phyloP scores from a whole-genome alignment of 768 basidiomycete genomes.

The Auricularia heimuer region DNA sequence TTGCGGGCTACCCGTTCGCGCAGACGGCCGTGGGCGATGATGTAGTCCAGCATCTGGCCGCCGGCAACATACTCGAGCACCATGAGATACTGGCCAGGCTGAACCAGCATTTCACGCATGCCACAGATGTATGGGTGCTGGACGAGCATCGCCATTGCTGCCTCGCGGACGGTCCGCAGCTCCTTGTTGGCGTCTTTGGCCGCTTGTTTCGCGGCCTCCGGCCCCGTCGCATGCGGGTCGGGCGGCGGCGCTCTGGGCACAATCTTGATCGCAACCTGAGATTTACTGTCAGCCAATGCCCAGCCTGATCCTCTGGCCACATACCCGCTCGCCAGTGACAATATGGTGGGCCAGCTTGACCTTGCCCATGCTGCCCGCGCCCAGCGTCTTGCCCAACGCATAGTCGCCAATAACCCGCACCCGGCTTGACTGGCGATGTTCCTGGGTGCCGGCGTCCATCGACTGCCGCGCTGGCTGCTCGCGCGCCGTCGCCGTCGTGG shows the following conservation, averaged over 20 bases:
- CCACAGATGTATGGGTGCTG: constrained; percentile 99
- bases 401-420: constrained; percentile 79
- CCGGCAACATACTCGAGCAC: constrained; percentile 98
- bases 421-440: neutral
- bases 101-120: constrained; percentile 97
- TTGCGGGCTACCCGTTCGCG: constrained; percentile 93
- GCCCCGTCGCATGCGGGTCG: constrained; percentile 27
- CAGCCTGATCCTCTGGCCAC: constrained; percentile 17
- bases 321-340: constrained; percentile 83
- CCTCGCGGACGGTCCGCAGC: constrained; percentile 90
- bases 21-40: constrained; percentile 94
- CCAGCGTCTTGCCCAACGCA: constrained; percentile 91
- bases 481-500: neutral
- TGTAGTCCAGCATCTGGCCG: constrained; percentile 99
- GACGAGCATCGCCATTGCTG: constrained; percentile 85
- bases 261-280: constrained; percentile 95
- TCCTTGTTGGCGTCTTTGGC: constrained; percentile 91
- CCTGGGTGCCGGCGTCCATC: neutral
- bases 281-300: neutral
- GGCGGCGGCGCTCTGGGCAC: constrained; percentile 68
- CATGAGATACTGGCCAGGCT: constrained; percentile 99
- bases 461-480: neutral
- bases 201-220: constrained; percentile 65
- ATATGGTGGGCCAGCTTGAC: constrained; percentile 93
- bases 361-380: constrained; percentile 98